A percentile compares a stretch with the other conserved stretches of the same genome.
phyloP scores from a whole-genome alignment of 1,139 yeast genomes.

The Pneumocystis oryctolagi region DNA sequence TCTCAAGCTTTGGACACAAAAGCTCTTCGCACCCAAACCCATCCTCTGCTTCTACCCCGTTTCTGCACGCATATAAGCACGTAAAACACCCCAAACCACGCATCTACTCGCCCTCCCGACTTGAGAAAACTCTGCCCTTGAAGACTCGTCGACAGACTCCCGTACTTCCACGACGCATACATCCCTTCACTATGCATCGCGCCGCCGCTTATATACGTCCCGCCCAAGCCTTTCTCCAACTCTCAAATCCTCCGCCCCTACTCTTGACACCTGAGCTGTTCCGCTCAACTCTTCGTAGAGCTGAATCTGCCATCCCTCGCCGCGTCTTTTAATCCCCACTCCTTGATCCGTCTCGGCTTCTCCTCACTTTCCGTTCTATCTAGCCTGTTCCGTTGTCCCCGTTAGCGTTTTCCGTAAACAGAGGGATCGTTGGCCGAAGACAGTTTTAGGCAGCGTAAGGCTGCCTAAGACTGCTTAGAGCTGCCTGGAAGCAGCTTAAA shows the following conservation, averaged over 20 bases:
- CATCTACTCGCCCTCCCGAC: background rate
- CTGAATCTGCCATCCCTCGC: background rate
- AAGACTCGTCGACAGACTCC: background rate
- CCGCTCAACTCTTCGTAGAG: background rate
- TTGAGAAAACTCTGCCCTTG: background rate
- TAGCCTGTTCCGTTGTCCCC: background rate
- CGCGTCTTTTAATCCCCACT: background rate
- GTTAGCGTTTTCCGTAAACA: background rate
- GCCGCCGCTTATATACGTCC: background rate
- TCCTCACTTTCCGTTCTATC: background rate
- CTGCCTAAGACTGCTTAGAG: too few relatives aligned
- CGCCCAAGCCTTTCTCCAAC: background rate
- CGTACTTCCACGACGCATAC: background rate
- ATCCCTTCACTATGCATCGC: too few relatives aligned
- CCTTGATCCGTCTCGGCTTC: background rate
- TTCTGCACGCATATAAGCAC: background rate
- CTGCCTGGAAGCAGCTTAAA: too few relatives aligned
- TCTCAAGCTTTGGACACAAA: slow-evolving; percentile 61
- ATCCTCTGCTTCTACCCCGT: background rate
- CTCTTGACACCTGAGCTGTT: background rate
- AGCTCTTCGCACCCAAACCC: background rate
- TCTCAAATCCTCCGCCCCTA: background rate
- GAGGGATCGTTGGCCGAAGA: background rate
- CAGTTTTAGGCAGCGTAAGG: too few relatives aligned
- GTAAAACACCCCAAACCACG: background rate